Conservation (phyloP, 495 filamentous ascomycete genomes). For the Penicillium coprophilum region DNA sequence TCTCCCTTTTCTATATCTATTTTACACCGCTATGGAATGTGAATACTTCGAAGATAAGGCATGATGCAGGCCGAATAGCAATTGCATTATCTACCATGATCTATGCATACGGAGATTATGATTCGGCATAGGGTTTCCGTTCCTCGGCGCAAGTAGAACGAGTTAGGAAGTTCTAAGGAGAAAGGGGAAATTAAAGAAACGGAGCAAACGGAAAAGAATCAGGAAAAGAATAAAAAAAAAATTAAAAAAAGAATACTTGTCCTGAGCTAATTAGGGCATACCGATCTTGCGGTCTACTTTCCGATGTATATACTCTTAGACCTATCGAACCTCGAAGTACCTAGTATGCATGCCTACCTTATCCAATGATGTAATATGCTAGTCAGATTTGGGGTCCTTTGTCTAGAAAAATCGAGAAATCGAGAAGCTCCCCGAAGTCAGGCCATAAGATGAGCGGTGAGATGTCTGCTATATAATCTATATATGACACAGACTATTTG, state of each 20-base stretch:
- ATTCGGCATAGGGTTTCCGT: background rate
- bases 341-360: constrained; percentile 1
- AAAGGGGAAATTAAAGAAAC: background rate
- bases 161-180: constrained; percentile 2
- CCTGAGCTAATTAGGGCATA: background rate
- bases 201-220: background rate
- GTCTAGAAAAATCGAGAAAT: too few relatives aligned
- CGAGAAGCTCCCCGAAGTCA: background rate
- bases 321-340: background rate
- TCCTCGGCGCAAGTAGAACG: background rate
- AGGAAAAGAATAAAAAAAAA: background rate
- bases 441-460: too few relatives aligned
- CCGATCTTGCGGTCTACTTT: constrained; percentile 8
- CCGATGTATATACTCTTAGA: background rate
- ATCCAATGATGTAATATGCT: background rate
- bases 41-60: constrained; percentile 17
- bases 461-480: too few relatives aligned
- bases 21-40: constrained; percentile 5
- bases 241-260: background rate
- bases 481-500: too few relatives aligned
- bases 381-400: background rate
- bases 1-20: background rate
- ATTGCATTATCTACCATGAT: constrained; percentile 33
- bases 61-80: constrained; percentile 22
- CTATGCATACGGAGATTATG: constrained; percentile 16